Percentiles rank a stretch among this genome's conserved stretches.
phyloP scores from a whole-genome alignment of 768 basidiomycete genomes.

The Russula virescens region DNA sequence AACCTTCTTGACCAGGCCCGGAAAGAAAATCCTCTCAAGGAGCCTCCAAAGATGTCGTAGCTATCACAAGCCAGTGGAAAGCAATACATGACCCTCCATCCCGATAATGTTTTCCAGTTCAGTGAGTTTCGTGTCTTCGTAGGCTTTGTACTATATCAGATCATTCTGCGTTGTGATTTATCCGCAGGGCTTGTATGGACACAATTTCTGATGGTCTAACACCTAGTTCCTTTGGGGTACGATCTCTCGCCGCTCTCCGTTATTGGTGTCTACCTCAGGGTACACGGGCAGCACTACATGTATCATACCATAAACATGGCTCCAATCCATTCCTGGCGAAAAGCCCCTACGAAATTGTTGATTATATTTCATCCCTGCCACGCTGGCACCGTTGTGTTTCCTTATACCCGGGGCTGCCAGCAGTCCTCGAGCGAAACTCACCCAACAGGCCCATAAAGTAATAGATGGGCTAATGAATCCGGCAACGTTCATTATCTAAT shows the following conservation, averaged over 20 bases:
- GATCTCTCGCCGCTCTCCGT: background rate
- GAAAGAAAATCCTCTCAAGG: constrained; percentile 41
- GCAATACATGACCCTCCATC: background rate
- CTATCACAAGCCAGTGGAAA: constrained; percentile 12
- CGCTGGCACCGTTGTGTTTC: background rate
- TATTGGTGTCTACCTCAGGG: background rate
- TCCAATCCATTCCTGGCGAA: background rate
- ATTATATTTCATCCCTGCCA: background rate
- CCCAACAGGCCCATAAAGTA: background rate
- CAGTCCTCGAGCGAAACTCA: background rate
- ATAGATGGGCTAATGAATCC: background rate
- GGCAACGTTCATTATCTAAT: background rate
- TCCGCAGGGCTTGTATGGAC: too few relatives aligned
- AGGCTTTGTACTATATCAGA: too few relatives aligned
- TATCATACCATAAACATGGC: background rate
- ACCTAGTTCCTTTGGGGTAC: background rate
- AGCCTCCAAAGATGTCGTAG: constrained; percentile 43
- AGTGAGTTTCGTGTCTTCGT: background rate
- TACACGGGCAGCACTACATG: background rate
- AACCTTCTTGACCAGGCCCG: constrained; percentile 69
- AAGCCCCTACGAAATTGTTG: background rate
- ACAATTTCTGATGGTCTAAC: background rate
- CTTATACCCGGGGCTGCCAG: background rate
- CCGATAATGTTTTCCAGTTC: background rate
- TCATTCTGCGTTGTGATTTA: too few relatives aligned